Percentiles rank a stretch among this genome's conserved stretches.
phyloP scores from a whole-genome alignment of 2,329 filamentous ascomycete genomes.

The Uncinocarpus reesii region DNA sequence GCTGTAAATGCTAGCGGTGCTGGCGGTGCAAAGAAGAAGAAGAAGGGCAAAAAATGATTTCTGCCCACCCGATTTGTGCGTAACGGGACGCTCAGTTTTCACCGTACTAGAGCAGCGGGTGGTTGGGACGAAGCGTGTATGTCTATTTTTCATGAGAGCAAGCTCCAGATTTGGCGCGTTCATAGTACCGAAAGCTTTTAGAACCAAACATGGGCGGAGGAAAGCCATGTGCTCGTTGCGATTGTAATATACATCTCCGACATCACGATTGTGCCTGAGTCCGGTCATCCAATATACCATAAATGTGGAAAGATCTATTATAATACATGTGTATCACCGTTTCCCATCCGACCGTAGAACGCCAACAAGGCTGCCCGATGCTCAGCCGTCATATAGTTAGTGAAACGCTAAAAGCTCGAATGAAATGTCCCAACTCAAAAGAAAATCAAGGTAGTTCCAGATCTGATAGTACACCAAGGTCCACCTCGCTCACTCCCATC shows the following conservation, averaged over 20 bases:
- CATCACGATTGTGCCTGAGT: not conserved
- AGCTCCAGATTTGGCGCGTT: too few species aligned
- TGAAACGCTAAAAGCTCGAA: too few species aligned
- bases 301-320: not conserved
- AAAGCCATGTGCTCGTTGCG: not conserved
- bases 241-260: conserved; percentile 3
- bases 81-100: not conserved
- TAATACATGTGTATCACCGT: not conserved
- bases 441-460: not conserved
- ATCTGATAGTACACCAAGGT: conserved; percentile 21
- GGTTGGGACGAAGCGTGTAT: not conserved
- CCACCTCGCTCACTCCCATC: conserved; percentile 28
- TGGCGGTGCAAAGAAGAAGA: conserved; percentile 37
- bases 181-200: too few species aligned
- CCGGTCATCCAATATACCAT: not conserved
- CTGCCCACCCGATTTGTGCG: conserved; percentile 11
- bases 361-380: too few species aligned
- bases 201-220: too few species aligned
- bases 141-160: too few species aligned
- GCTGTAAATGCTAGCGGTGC: conserved; percentile 26
- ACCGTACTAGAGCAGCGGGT: not conserved
- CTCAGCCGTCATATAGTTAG: too few species aligned
- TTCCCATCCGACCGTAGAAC: not conserved
- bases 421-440: too few species aligned
- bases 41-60: conserved; percentile 38